Percentiles rank a stretch among this genome's conserved stretches.
Evolutionary conservation across 1,139 yeast genomes (phyloP).

Genomic region (Blastobotrys proliferans): DNA sequence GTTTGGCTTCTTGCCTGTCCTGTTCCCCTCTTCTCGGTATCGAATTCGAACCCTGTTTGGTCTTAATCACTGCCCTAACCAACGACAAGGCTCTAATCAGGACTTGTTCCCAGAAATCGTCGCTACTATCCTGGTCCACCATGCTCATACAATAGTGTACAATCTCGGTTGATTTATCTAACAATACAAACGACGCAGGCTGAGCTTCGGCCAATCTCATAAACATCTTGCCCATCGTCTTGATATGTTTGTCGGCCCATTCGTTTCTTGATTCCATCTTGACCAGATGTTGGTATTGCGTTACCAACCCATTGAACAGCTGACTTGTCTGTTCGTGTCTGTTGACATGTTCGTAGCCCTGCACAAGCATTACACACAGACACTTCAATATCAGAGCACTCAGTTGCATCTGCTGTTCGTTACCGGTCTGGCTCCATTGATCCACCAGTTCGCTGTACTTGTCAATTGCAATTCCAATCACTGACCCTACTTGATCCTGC

Average conservation of each 20-base stretch:
- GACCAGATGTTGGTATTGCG: slow-evolving; percentile 54
- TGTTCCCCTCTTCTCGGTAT: slow-evolving; percentile 57
- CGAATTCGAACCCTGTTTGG: slow-evolving; percentile 64
- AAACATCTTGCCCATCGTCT: slow-evolving; percentile 73
- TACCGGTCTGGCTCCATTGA: slow-evolving; percentile 47
- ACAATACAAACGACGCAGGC: slow-evolving; percentile 66
- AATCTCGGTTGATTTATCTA: slow-evolving; percentile 34
- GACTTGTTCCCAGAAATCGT: slow-evolving; percentile 67
- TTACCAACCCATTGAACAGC: slow-evolving; percentile 53
- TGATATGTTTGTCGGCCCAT: slow-evolving; percentile 63
- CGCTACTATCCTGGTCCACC: slow-evolving; percentile 44
- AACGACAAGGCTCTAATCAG: slow-evolving; percentile 68
- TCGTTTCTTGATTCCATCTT: slow-evolving; percentile 23
- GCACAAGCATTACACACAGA: slow-evolving; percentile 67
- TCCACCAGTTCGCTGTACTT: slow-evolving; percentile 58
- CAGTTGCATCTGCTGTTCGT: slow-evolving; percentile 51
- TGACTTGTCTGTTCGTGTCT: slow-evolving; percentile 54
- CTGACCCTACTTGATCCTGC: slow-evolving; percentile 54
- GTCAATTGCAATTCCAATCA: slow-evolving; percentile 27
- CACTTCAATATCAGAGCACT: slow-evolving; percentile 76
- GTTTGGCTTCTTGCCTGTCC: slow-evolving; percentile 52
- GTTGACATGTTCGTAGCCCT: slow-evolving; percentile 70
- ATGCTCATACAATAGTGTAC: slow-evolving; percentile 59
- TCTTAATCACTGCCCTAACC: slow-evolving; percentile 59
- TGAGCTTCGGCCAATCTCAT: slow-evolving; percentile 51